These are phyloP conservation scores for Metschnikowia bowlesiae DNA, from an alignment of 805 yeast species.

Conservation along the genomic window DNA sequence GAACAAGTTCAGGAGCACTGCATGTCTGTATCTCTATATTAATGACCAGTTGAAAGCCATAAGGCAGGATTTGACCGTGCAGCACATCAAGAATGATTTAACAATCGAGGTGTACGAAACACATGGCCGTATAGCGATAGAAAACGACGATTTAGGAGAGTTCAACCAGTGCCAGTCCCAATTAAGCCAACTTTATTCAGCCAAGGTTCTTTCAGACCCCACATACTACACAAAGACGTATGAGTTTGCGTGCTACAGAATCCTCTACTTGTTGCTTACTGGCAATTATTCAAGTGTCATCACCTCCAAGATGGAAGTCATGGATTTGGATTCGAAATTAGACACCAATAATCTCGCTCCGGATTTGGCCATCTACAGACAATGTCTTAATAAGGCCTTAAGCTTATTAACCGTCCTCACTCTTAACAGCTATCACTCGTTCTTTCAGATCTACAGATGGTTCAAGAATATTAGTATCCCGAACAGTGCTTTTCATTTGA, in stretches of 20 bases:
- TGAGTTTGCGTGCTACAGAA: conserved; percentile 71
- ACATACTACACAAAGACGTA: conserved; percentile 8
- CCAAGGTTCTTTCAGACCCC: conserved; percentile 19
- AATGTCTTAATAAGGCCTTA: conserved; percentile 12
- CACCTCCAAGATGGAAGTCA: conserved; percentile 26
- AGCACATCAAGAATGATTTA: conserved; percentile 73
- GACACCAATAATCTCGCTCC: background rate
- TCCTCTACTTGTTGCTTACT: conserved; percentile 72
- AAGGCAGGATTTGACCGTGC: conserved; percentile 91
- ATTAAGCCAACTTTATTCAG: conserved; percentile 56
- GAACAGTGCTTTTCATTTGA: conserved; percentile 13
- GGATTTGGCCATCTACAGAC: conserved; percentile 1
- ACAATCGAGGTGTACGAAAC: conserved; percentile 77
- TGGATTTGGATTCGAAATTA: conserved; percentile 4
- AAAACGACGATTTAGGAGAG: conserved; percentile 83
- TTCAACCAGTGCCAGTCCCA: conserved; percentile 93
- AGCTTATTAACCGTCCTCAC: conserved; percentile 7
- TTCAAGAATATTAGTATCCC: conserved; percentile 2
- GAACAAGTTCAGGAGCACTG: conserved; percentile 42
- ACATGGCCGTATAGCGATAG: conserved; percentile 83
- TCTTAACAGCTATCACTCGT: conserved; percentile 23
- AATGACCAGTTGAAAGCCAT: conserved; percentile 90
- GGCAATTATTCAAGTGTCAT: conserved; percentile 56
- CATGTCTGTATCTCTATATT: conserved; percentile 65
- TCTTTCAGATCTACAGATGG: conserved; percentile 27